Base-by-base conservation (phyloP, 306 rosid species). In the Quercus berberidifolia region DNA sequence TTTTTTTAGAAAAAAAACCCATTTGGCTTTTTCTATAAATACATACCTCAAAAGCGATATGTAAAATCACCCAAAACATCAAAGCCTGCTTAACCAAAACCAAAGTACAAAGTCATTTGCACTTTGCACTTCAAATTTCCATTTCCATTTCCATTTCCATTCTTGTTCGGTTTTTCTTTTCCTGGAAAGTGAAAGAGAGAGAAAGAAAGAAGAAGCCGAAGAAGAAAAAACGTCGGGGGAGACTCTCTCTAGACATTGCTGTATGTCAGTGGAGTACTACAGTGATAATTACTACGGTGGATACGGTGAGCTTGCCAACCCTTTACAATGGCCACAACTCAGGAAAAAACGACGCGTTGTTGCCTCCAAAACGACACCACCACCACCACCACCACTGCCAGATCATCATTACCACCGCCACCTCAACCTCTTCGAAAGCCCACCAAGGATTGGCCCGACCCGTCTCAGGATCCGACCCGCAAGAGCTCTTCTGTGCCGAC, bases 271-370 rank as follows among this genome's bases (percentile, higher is more conserved):
- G 86, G 92, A 80, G 73, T 88, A 88, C 81, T 87, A 81, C 91
- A 85, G 84, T 84, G 91, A 76, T 19, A 81, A 83, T 76, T 88
- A 79, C 86, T 75, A 70, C 90, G 83, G 86, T 65, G 79, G 88
- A 81, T 87, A 76, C 90, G 87, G 86, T 82, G 90, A 90, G 84
- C 90, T 92, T 18, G 90, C 86, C 60, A 92, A 92, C 79, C 97
- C 97, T 77, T 78, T 85, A 23, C 97, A 92, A 92, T 92, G 97
- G 97, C 97, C 94, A 31, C 94, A 92, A 78, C 88, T 92, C 91
- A 84, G 97, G 88, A 90, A 90, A 90, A 92, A 85, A 59, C 92
- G 94, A 87, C 94, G 97, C 94, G 88, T 69, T 85, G 85, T 74
- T 85, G 81, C 77, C 13, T 63, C 72, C 9, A 79, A 18, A 77